Conservation (phyloP, 2,329 filamentous ascomycete genomes). For the Aspergillus chevalieri region DNA sequence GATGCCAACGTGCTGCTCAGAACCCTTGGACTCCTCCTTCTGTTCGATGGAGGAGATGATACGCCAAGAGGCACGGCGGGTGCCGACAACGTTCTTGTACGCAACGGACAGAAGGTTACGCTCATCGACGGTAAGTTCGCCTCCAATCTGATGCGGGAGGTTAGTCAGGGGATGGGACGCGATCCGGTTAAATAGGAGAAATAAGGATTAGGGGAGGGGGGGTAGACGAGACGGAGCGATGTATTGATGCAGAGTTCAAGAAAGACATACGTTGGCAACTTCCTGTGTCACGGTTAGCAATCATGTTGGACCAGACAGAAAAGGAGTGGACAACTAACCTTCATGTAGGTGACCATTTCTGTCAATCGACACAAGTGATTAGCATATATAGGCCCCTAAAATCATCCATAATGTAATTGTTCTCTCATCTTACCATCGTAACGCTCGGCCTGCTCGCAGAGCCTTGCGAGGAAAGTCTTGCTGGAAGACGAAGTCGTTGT, state of each 20-base stretch:
- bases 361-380: constrained; percentile 16
- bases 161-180: constrained; percentile 12
- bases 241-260: not conserved
- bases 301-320: constrained; percentile 2
- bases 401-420: not conserved
- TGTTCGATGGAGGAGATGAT: constrained; percentile 99
- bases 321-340: constrained; percentile 50
- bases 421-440: constrained; percentile 70
- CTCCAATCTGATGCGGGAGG: constrained; percentile 48
- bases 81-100: constrained; percentile 99
- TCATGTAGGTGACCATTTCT: constrained; percentile 99
- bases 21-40: constrained; percentile 99
- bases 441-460: constrained; percentile 99
- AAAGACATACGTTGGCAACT: constrained; percentile 73
- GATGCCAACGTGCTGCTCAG: constrained; percentile 85
- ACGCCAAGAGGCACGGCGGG: constrained; percentile 96
- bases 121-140: constrained; percentile 64
- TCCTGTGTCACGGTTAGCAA: constrained; percentile 52
- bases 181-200: constrained; percentile 7
- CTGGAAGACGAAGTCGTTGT: constrained; percentile 46
- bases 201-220: constrained; percentile 5
- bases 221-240: constrained; percentile 9
- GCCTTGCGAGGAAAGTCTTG: constrained; percentile 99
- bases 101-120: constrained; percentile 94
- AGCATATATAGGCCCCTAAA: constrained; percentile 16